Base-by-base conservation (phyloP, 106 monocot species). In the Allium fistulosum region DNA sequence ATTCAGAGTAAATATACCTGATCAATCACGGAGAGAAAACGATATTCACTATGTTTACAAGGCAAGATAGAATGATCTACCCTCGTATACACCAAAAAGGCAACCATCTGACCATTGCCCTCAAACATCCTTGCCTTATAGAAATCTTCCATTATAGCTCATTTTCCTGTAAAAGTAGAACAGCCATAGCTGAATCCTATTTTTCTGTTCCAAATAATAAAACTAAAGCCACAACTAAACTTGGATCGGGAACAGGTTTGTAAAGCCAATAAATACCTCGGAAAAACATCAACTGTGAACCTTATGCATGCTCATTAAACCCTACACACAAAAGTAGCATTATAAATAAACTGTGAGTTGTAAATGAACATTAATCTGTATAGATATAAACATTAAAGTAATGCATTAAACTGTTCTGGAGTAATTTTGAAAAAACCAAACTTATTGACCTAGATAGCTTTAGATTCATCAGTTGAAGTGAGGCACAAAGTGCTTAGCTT, bases 71-170 rank as follows among this genome's bases (percentile, higher is more conserved):
- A 52, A 27, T 50, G 50, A 4, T 49, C 2, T 89, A 86, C 86
- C 90, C 74, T 90, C 86, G 76, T 81, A 90, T 73, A 90, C 90
- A 63, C 80, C 90, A 90, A 90, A 62, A 83, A 81, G 55, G 80
- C 86, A 74, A 86, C 80, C 75, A 77, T 81, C 64, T 79, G 83
- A 60, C 86, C 83, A 77, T 83, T 76, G 14, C 86, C 78, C 70
- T 83, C 86, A 51, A 67, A 69, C 67, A 81, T 86, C 53, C 78
- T 80, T 49, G 86, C 80, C 51, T 79, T 80, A 51, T 66, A 90
- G 60, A 75, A 86, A 68, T 90, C 86, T 69, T 90, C 90, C 90
- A 90, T 86, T 12, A 85, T 78, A 71, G 83, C 61, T n/a, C 86
- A 72, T 81, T 86, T 90, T 13, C 86, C 86, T 65, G 80, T 80